Conservation (phyloP, 306 rosid species). For the Quercus berberidifolia region DNA sequence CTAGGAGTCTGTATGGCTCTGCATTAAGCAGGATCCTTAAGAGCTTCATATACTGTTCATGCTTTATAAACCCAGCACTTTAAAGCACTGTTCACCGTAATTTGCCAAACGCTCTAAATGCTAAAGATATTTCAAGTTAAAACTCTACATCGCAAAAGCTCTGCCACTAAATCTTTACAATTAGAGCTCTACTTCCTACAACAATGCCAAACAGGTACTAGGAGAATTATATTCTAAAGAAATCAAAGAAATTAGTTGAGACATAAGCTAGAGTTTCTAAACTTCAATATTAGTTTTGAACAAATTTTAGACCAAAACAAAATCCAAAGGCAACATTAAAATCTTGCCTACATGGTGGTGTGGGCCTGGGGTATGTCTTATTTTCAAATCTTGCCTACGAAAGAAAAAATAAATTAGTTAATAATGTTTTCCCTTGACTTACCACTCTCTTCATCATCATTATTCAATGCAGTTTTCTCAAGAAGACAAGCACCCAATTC, state of each 20-base stretch:
- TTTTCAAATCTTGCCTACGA: neutral
- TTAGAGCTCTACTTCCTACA: too few relatives aligned
- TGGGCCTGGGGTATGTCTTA: neutral
- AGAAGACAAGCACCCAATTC: constrained; percentile 94
- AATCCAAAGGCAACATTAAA: neutral
- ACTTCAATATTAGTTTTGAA: neutral
- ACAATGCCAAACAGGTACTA: neutral
- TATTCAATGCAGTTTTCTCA: constrained; percentile 85
- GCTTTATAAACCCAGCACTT: too few relatives aligned
- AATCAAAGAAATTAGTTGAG: neutral
- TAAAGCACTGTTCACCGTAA: too few relatives aligned
- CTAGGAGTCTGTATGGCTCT: neutral
- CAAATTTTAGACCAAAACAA: neutral
- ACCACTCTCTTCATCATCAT: constrained; percentile 90
- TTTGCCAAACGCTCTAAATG: too few relatives aligned
- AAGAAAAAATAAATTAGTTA: neutral
- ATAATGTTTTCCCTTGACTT: constrained; percentile 12
- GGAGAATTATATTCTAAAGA: neutral
- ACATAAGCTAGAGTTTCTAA: neutral
- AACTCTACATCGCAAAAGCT: too few relatives aligned
- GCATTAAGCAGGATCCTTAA: too few relatives aligned
- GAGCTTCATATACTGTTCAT: too few relatives aligned
- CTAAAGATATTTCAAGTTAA: too few relatives aligned
- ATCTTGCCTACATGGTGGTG: neutral
- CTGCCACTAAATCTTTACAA: too few relatives aligned